Evolutionary conservation across 2,329 filamentous ascomycete genomes (phyloP), one percentile per base, ranked within the genome.

Genomic region (Fusarium secorum): DNA sequence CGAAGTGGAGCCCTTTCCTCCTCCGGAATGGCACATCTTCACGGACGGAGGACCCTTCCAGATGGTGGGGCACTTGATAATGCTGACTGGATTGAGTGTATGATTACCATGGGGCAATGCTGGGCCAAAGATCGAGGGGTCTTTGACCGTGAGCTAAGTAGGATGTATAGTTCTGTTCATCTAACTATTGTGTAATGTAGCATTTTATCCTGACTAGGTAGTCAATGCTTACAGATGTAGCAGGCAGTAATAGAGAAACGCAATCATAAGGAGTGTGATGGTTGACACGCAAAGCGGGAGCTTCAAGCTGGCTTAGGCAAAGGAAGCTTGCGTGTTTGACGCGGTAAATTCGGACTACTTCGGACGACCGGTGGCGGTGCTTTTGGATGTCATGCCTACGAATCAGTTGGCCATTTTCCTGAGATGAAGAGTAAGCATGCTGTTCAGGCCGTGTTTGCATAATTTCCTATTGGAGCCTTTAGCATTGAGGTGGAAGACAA

Each of bases 181-280:
- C 15, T 24, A 39, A 20, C n/a, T 4, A 28, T 30, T 36, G 15
- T 18, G 24, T 18, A 30, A 17, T 11, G 30, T n/a, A n/a, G 22
- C 20, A 32, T 26, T 32, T 18, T n/a, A 18, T 30, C 35, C 14
- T 24, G 18, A 17, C 48, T 32, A 33, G 13, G 24, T 26, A 44
- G 28, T 49, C n/a, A 36, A 44, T 24, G 17, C 54, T 38, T 53
- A 45, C 22, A 58, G 45, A 56, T 52, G 55, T 53, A 57, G 60
- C 54, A 73, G 73, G 73, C 64, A 74, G 62, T 60, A 48, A 60
- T 18, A 35, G 39, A 39, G 67, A 66, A 53, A 70, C 72, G 71
- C 60, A 73, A 39, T 36, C 33, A 41, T 52, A 14, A 36, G 30
- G 20, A 35, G 24, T 46, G 26, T 44, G 28, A 22, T 39, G 18